A percentile compares a stretch with the other conserved stretches of the same genome.
phyloP scores from a whole-genome alignment of 805 yeast genomes.

The Yamadazyma kitorensis region DNA sequence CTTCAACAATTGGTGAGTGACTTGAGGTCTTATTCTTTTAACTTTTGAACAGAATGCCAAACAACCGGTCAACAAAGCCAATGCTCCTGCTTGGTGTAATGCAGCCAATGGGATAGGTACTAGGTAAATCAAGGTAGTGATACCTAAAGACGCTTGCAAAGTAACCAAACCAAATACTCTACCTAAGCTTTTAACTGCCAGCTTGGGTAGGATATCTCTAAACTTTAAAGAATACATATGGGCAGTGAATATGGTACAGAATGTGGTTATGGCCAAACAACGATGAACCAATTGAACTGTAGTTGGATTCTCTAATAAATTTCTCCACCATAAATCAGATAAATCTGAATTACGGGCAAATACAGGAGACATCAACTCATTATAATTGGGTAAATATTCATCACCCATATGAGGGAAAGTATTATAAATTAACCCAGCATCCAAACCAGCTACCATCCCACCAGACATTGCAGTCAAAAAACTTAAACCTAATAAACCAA shows the following conservation, averaged over 20 bases:
- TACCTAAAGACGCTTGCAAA: constrained; percentile 83
- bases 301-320: constrained; percentile 89
- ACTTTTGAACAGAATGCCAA: constrained; percentile 44
- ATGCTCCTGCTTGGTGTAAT: constrained; percentile 95
- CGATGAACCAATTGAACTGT: constrained; percentile 94
- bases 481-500: constrained; percentile 62
- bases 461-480: constrained; percentile 95
- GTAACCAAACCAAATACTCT: constrained; percentile 80
- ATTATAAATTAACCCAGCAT: constrained; percentile 95
- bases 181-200: constrained; percentile 54
- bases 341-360: constrained; percentile 65
- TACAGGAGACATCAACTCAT: constrained; percentile 74
- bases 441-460: constrained; percentile 96
- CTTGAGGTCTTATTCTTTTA: constrained; percentile 37
- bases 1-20: no score
- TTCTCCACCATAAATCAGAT: constrained; percentile 86
- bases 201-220: constrained; percentile 54
- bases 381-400: constrained; percentile 64
- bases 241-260: constrained; percentile 63
- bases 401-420: constrained; percentile 98
- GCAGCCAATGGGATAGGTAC: constrained; percentile 95
- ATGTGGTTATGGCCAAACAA: constrained; percentile 77
- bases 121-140: constrained; percentile 76
- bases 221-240: constrained; percentile 65
- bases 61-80: constrained; percentile 81